Evolutionary conservation across 1,284 basidiomycete genomes (phyloP).

Genomic region (Leccinum fuscescens): DNA sequence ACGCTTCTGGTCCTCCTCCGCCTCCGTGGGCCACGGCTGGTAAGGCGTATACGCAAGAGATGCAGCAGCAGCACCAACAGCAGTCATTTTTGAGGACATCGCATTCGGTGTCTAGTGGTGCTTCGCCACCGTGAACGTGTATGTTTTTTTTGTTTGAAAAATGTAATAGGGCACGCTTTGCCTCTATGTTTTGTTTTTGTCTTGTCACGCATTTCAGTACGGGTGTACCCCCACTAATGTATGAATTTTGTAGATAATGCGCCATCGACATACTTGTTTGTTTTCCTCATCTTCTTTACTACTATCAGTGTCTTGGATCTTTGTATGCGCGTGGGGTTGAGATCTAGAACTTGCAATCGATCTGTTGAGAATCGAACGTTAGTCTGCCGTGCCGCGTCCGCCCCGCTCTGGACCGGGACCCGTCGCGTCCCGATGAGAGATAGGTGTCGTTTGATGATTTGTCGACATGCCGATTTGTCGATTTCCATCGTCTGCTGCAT

Average conservation of each 20-base stretch:
- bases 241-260: background rate
- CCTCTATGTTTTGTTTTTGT: background rate
- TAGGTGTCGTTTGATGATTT: background rate
- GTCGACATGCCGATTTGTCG: background rate
- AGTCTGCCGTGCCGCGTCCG: background rate
- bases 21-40: slow-evolving; percentile 45
- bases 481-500: background rate
- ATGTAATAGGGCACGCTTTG: background rate
- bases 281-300: background rate
- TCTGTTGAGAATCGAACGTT: background rate
- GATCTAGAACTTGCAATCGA: background rate
- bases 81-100: slow-evolving; percentile 60
- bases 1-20: slow-evolving; percentile 25
- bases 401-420: background rate
- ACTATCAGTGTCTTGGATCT: background rate
- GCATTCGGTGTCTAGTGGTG: slow-evolving; percentile 42
- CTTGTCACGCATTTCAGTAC: background rate
- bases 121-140: slow-evolving; percentile 36
- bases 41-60: slow-evolving; percentile 43
- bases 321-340: background rate
- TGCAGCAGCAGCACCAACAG: slow-evolving; percentile 39
- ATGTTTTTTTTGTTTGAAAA: background rate
- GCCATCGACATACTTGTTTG: background rate
- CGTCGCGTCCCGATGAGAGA: background rate
- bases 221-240: background rate